These are phyloP conservation scores for Theobroma grandiflorum DNA, from an alignment of 441 rosid species.

Conservation along the genomic window DNA sequence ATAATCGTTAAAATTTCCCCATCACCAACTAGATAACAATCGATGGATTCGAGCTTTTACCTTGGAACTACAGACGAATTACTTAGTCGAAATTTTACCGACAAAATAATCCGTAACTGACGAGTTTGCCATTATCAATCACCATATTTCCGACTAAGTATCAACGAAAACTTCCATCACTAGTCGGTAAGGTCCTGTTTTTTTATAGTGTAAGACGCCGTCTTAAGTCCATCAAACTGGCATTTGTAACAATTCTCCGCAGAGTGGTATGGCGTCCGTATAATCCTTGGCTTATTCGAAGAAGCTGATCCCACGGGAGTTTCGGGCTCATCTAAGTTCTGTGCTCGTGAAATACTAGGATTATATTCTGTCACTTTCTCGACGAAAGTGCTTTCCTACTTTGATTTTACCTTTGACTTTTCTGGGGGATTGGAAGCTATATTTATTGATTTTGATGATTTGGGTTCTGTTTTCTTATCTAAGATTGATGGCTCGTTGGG, in stretches of 20 bases:
- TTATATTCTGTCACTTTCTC: not conserved
- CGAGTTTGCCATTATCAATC: too few species aligned
- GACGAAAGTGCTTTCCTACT: slow-evolving; percentile 27
- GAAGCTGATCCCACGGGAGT: slow-evolving; percentile 29
- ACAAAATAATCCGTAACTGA: too few species aligned
- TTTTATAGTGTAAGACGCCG: slow-evolving; percentile 8
- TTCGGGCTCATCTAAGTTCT: slow-evolving; percentile 11
- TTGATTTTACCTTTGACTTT: slow-evolving; percentile 11
- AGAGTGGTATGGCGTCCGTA: slow-evolving; percentile 35
- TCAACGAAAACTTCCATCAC: too few species aligned
- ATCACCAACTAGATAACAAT: too few species aligned
- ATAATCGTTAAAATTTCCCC: too few species aligned
- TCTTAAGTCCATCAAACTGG: slow-evolving; percentile 41
- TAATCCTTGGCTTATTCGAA: slow-evolving; percentile 16
- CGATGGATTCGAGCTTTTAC: too few species aligned
- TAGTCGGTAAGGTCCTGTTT: too few species aligned
- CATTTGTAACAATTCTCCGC: slow-evolving; percentile 35
- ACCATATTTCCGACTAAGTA: too few species aligned
- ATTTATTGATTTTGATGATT: not conserved
- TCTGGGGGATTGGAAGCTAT: not conserved
- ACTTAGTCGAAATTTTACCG: too few species aligned
- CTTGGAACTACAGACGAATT: too few species aligned
- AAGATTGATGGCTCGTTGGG: not conserved
- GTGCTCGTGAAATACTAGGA: not conserved
- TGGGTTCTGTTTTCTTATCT: slow-evolving; percentile 5